Evolutionary conservation across 2,329 filamentous ascomycete species (phyloP).

Genomic region (Alternaria angustiovoidea): DNA sequence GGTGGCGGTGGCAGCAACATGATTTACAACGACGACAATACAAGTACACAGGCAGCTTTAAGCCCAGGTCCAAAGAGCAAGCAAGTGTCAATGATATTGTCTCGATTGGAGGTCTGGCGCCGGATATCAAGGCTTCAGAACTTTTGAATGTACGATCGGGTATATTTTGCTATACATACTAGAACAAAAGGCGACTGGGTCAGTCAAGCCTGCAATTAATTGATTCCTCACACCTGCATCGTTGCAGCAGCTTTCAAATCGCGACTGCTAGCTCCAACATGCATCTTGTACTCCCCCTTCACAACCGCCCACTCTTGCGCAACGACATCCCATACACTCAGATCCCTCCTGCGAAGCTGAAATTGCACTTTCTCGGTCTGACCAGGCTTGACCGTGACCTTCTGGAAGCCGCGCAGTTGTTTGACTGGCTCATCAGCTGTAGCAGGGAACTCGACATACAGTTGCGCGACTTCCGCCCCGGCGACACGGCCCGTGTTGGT

Average conservation of each 20-base stretch:
- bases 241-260: not conserved
- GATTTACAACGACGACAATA: not conserved
- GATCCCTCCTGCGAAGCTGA: not conserved
- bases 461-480: not conserved
- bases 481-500: not conserved
- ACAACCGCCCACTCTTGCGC: not conserved
- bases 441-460: not conserved
- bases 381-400: not conserved
- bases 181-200: not conserved
- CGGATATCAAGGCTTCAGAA: constrained; percentile 1
- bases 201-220: not conserved
- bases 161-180: constrained; percentile 9
- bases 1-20: constrained; percentile 39
- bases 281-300: not conserved
- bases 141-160: not conserved
- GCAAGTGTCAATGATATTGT: not conserved
- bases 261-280: not conserved
- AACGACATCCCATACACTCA: not conserved
- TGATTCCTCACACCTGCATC: not conserved
- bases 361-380: not conserved
- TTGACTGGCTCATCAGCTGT: not conserved
- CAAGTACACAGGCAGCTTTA: not conserved
- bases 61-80: not conserved
- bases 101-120: not conserved
- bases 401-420: not conserved